Evolutionary conservation across 1,284 basidiomycete genomes (phyloP), one percentile per base, ranked within the genome.

Genomic region (Exobasidium cylindrosporum): DNA sequence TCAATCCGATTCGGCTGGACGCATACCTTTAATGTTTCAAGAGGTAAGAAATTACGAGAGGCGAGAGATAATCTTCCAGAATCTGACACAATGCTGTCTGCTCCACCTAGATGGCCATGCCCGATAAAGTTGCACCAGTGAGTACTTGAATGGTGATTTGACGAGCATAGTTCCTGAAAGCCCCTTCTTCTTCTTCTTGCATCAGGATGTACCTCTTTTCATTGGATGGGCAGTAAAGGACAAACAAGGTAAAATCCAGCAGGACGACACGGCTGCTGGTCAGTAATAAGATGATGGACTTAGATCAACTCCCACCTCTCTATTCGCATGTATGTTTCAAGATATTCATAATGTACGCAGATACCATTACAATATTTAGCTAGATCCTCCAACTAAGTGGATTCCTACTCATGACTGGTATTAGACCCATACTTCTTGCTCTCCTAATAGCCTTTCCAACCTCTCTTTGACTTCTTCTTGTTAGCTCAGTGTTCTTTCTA

Each of bases 401-500:
- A 21, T 30, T 35, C 26, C 52, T 58, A 45, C 57, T 58, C 57
- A 58, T 46, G 40, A 76, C 70, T 1, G 91, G 89, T 65, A 97
- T 86, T 63, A 94, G 79, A 52, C 94, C 94, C 89, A 97, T 94
- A 83, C 89, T 90, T 81, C 91, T 90, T 58, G 95, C 91, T 60
- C 95, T 84, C 61, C 91, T 86, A 62, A 97, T 89, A 43, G 94
- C 90, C 82, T 94, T 94, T 52, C 87, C 90, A 3, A 97, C 76
- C 66, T 84, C 84, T 49, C 92, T 84, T 81, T 97, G 94, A 66
- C 83, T 89, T 80, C 87, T 88, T 81, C 87, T 86, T 3, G 92
- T 93, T 55, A 97, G 83, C 0, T 85, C 84, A 0, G 92, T 96
- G 58, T 85, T 78, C 7, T 85, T 84, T 47, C 95, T 85, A 14